phyloP scores from a whole-genome alignment of 768 basidiomycete genomes.

The Coprinopsis cinerea region DNA sequence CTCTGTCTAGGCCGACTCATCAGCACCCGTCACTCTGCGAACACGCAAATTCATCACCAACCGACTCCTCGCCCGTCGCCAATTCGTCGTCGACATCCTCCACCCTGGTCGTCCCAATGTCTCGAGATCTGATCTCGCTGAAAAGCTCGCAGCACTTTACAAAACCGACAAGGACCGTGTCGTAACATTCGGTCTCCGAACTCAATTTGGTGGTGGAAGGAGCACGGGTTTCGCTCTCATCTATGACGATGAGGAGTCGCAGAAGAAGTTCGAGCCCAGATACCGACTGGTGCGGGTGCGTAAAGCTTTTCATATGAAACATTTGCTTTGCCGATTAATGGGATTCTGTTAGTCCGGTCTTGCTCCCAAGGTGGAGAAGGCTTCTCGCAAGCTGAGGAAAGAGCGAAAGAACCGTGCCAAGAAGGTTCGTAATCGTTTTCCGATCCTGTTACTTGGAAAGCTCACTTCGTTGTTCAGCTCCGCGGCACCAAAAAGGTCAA shows the following conservation, averaged over 20 bases:
- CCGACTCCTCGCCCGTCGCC: conserved; percentile 91
- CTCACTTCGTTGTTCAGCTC: conserved; percentile 45
- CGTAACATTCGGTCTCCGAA: conserved; percentile 90
- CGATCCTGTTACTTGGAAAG: neutral
- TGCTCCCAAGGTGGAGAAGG: conserved; percentile 72
- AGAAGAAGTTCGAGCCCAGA: conserved; percentile 97
- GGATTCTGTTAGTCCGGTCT: conserved; percentile 52
- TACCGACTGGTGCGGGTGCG: conserved; percentile 91
- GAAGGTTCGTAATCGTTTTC: conserved; percentile 55
- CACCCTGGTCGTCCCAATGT: conserved; percentile 96
- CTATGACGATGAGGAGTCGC: conserved; percentile 92
- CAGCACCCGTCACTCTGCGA: conserved; percentile 89
- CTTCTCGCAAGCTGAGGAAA: conserved; percentile 97
- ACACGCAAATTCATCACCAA: conserved; percentile 99
- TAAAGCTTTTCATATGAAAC: conserved; percentile 17
- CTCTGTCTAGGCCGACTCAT: conserved; percentile 58
- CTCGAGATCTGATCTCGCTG: conserved; percentile 83
- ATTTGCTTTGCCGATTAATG: too few relatives aligned
- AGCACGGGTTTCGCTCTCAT: conserved; percentile 97
- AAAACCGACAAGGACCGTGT: conserved; percentile 89
- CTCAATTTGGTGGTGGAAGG: conserved; percentile 96
- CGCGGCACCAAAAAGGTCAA: conserved; percentile 95
- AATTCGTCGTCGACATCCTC: conserved; percentile 91
- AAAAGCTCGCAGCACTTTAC: conserved; percentile 90
- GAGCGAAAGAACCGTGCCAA: conserved; percentile 99